Conservation (phyloP, 306 rosid genomes). For the Calophaca sinica region DNA sequence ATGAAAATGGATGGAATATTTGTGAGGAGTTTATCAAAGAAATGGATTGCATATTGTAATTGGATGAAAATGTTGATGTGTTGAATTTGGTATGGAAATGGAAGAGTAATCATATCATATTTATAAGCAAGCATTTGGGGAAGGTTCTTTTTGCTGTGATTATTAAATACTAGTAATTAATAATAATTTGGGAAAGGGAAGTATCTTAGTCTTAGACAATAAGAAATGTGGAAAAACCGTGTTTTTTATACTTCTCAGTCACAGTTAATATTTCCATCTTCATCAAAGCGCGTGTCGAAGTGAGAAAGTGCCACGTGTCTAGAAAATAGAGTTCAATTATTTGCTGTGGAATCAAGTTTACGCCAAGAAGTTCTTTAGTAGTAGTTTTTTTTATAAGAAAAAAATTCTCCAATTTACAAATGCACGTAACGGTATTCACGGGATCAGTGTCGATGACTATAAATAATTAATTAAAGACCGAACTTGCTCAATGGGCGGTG, state of each 20-base stretch:
- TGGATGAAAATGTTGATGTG: not conserved
- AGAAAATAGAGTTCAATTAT: not conserved
- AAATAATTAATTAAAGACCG: no score
- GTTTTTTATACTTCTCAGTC: conserved; percentile 10
- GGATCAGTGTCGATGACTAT: no score
- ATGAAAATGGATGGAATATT: conserved; percentile 37
- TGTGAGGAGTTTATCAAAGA: conserved; percentile 22
- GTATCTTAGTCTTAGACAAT: no score
- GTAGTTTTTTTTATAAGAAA: no score
- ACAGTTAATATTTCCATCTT: not conserved
- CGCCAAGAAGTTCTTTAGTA: no score
- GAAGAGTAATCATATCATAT: not conserved
- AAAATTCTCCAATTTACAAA: no score
- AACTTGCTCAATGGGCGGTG: no score
- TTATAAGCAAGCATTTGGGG: conserved; percentile 40
- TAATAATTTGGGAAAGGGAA: no score
- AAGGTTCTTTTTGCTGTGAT: not conserved
- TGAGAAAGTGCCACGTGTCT: not conserved
- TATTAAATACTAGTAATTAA: no score
- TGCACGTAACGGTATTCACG: no score
- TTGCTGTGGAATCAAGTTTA: not conserved
- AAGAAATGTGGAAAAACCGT: conserved; percentile 27
- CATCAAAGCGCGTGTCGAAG: conserved; percentile 27
- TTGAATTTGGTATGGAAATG: conserved; percentile 14
- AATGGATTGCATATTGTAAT: conserved; percentile 40